Conservation (phyloP, 1,284 basidiomycete genomes). For the Phlebopus sp. region DNA sequence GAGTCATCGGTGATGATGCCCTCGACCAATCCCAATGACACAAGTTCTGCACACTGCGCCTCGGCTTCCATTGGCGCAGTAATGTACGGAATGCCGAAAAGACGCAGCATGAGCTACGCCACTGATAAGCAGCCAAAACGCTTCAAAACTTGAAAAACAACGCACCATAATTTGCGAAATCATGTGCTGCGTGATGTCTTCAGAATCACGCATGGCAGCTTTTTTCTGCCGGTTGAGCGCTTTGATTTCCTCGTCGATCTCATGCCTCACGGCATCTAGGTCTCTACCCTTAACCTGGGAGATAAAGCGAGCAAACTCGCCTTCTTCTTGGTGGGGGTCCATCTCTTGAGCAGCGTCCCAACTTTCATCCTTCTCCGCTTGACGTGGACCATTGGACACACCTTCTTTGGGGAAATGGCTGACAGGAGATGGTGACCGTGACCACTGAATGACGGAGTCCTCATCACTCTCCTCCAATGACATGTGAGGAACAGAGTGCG, state of each 20-base stretch:
- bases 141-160: slow-evolving; percentile 1
- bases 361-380: slow-evolving; percentile 30
- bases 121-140: slow-evolving; percentile 4
- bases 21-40: slow-evolving; percentile 84
- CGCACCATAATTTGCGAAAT: slow-evolving; percentile 90
- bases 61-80: slow-evolving; percentile 99
- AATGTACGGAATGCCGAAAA: slow-evolving; percentile 97
- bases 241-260: slow-evolving; percentile 92
- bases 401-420: slow-evolving; percentile 4
- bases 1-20: slow-evolving; percentile 99
- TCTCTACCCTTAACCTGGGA: slow-evolving; percentile 86
- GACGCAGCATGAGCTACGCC: slow-evolving; percentile 75
- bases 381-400: slow-evolving; percentile 4
- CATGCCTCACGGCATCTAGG: slow-evolving; percentile 75
- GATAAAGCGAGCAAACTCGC: slow-evolving; percentile 88
- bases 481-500: slow-evolving; percentile 20
- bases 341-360: slow-evolving; percentile 81
- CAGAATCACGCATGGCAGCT: slow-evolving; percentile 88
- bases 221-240: slow-evolving; percentile 81
- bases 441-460: slow-evolving; percentile 42
- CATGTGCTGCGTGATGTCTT: slow-evolving; percentile 95
- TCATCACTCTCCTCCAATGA: slow-evolving; percentile 25
- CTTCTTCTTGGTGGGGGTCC: slow-evolving; percentile 80
- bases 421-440: slow-evolving; percentile 38
- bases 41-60: slow-evolving; percentile 95